phyloP scores from a whole-genome alignment of 108 stramenopile species.

The Craspedostauros australis region DNA sequence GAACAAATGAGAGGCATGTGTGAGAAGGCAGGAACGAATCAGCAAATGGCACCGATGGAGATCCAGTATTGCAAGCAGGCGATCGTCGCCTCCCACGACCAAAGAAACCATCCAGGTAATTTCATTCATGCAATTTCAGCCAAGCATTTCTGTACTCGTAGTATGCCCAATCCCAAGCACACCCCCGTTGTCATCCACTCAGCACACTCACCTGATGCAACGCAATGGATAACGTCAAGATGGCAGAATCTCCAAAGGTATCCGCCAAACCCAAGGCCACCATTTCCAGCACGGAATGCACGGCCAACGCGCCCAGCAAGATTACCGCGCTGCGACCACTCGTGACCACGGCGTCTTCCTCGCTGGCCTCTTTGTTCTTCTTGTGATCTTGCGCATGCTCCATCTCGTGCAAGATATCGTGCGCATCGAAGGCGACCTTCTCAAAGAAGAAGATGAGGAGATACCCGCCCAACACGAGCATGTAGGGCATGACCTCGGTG shows the following conservation, averaged over 20 bases:
- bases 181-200: too few relatives aligned
- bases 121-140: too few relatives aligned
- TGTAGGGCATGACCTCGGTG: conserved; percentile 76
- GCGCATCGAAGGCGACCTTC: conserved; percentile 93
- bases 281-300: conserved; percentile 95
- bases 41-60: too few relatives aligned
- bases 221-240: conserved; percentile 90
- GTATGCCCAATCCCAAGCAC: too few relatives aligned
- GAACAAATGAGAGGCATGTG: too few relatives aligned
- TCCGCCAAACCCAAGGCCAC: conserved; percentile 86
- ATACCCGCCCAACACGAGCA: conserved; percentile 83
- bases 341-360: conserved; percentile 12
- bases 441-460: conserved; percentile 95
- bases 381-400: conserved; percentile 27
- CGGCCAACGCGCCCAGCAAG: conserved; percentile 89
- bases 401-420: conserved; percentile 83
- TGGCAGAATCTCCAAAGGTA: conserved; percentile 74
- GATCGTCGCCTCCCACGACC: too few relatives aligned
- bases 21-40: too few relatives aligned
- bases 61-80: too few relatives aligned
- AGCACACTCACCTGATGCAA: conserved; percentile 73
- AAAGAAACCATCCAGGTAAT: neutral
- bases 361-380: conserved; percentile 6
- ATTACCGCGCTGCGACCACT: conserved; percentile 86
- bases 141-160: neutral